A percentile compares a stretch with the other conserved stretches of the same genome.
These are phyloP conservation scores for Yarrowia deformans DNA, from an alignment of 805 yeast species.

Conservation along the genomic window DNA sequence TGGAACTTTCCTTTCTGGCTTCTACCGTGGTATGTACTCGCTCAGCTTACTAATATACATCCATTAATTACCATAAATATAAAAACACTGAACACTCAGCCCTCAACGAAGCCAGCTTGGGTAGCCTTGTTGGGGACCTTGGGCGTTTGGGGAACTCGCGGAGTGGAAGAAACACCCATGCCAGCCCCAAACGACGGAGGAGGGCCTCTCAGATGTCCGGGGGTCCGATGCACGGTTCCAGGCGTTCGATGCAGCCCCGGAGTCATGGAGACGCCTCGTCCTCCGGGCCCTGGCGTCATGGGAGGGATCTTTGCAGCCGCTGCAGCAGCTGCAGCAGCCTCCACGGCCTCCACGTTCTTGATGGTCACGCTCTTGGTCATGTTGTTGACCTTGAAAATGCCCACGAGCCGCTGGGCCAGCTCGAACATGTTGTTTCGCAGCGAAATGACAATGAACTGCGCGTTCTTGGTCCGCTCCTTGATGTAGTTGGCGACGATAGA, in stretches of 20 bases:
- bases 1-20: too few relatives aligned
- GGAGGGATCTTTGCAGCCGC: constrained; percentile 30
- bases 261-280: constrained; percentile 2
- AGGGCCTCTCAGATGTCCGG: constrained; percentile 6
- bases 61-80: constrained; percentile 13
- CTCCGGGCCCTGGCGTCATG: constrained; percentile 19
- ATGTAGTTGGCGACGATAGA: constrained; percentile 97
- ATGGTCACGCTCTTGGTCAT: constrained; percentile 86
- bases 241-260: constrained; percentile 20
- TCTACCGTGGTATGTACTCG: too few relatives aligned
- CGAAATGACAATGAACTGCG: constrained; percentile 95
- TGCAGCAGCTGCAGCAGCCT: constrained; percentile 27
- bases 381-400: constrained; percentile 91
- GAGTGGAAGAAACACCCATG: constrained; percentile 19
- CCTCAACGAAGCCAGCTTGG: constrained; percentile 20
- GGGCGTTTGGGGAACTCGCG: constrained; percentile 7
- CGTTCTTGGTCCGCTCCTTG: constrained; percentile 93
- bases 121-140: neutral
- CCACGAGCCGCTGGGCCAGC: constrained; percentile 90
- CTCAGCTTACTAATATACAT: constrained; percentile 1
- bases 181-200: constrained; percentile 17
- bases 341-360: constrained; percentile 61
- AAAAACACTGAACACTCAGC: neutral
- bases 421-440: constrained; percentile 98
- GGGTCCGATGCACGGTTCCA: neutral